phyloP scores from a whole-genome alignment of 495 filamentous ascomycete species.

The Penicillium goetzii region DNA sequence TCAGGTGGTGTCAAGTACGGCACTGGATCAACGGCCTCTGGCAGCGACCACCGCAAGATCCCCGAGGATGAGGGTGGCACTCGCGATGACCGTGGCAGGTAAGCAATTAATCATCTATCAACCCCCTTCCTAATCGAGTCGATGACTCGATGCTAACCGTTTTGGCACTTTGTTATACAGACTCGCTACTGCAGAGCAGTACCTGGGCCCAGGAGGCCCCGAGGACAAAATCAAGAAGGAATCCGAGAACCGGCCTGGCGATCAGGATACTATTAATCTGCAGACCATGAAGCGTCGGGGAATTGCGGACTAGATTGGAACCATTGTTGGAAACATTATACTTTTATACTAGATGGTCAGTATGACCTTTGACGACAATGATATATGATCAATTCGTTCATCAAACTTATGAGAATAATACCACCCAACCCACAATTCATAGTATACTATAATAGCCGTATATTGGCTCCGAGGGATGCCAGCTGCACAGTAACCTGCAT shows the following conservation, averaged over 20 bases:
- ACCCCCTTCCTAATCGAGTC: background rate
- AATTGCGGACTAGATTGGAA: constrained; percentile 24
- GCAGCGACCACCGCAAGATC: constrained; percentile 56
- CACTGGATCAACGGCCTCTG: constrained; percentile 48
- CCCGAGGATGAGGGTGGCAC: constrained; percentile 56
- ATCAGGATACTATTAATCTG: constrained; percentile 45
- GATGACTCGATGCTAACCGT: constrained; percentile 4
- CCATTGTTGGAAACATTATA: background rate
- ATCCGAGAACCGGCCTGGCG: constrained; percentile 43
- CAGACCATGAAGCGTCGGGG: constrained; percentile 37
- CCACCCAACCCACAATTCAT: background rate
- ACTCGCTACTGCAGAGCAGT: constrained; percentile 51
- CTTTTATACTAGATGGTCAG: constrained; percentile 13
- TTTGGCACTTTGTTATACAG: constrained; percentile 19
- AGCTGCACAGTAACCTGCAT: background rate
- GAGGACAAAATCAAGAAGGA: constrained; percentile 50
- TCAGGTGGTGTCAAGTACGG: constrained; percentile 50
- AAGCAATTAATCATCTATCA: constrained; percentile 13
- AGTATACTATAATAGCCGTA: background rate
- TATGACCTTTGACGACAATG: constrained; percentile 8
- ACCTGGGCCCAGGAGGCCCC: constrained; percentile 55
- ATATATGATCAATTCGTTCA: background rate
- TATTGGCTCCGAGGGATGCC: background rate
- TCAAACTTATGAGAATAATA: background rate
- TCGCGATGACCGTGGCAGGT: constrained; percentile 50